A percentile compares a stretch with the other conserved stretches of the same genome.
Conservation (phyloP, 345 rosid genomes). For the Gossypium raimondii region DNA sequence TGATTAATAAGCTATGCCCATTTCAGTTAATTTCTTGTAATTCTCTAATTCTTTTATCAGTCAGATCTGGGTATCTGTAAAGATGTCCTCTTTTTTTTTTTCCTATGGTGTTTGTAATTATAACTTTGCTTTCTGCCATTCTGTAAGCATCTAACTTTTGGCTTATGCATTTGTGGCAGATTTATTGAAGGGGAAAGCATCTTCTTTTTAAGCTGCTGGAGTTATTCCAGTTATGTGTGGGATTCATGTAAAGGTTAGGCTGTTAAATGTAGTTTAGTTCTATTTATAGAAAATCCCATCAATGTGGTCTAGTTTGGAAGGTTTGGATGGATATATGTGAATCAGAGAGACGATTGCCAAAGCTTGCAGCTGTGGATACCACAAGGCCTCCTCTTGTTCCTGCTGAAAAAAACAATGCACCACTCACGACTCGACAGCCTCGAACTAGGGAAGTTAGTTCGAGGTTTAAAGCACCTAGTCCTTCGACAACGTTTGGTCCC, state of each 20-base stretch:
- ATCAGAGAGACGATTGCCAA: slow-evolving; percentile 39
- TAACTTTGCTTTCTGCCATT: slow-evolving; percentile 39
- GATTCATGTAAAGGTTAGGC: slow-evolving; percentile 30
- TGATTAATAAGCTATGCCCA: slow-evolving; percentile 27
- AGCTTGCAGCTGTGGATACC: slow-evolving; percentile 46
- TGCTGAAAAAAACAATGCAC: slow-evolving; percentile 71
- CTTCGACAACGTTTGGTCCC: slow-evolving; percentile 40
- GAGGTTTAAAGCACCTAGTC: slow-evolving; percentile 81
- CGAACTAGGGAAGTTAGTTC: slow-evolving; percentile 67
- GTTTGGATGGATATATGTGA: slow-evolving; percentile 79
- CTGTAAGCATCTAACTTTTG: slow-evolving; percentile 48
- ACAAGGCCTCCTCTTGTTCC: slow-evolving; percentile 61
- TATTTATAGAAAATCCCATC: slow-evolving; percentile 31
- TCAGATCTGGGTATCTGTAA: slow-evolving; percentile 51
- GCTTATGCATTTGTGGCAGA: slow-evolving; percentile 53
- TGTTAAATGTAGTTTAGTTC: slow-evolving; percentile 28
- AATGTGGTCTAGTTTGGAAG: slow-evolving; percentile 52
- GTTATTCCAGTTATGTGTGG: slow-evolving; percentile 33
- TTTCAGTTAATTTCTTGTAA: slow-evolving; percentile 20
- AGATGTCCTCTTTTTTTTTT: slow-evolving; percentile 30
- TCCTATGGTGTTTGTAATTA: slow-evolving; percentile 24
- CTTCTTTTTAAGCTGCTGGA: slow-evolving; percentile 39
- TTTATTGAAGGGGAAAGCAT: slow-evolving; percentile 47
- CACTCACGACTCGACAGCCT: slow-evolving; percentile 50
- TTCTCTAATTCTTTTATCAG: slow-evolving; percentile 28